Conservation (phyloP, 1,284 basidiomycete genomes). For the Lignosus rhinocerotis region DNA sequence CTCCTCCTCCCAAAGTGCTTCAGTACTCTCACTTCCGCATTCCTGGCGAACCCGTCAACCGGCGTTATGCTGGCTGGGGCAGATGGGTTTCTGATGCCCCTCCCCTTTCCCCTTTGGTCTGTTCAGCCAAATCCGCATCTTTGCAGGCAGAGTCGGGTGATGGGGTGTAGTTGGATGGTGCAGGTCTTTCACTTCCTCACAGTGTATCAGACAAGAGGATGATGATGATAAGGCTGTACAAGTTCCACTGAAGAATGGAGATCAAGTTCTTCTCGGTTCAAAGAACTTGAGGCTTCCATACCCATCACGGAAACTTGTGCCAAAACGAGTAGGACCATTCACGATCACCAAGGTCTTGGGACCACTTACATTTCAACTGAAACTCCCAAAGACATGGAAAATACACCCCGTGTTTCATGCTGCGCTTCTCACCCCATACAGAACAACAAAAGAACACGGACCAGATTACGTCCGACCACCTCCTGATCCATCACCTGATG, state of each 20-base stretch:
- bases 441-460: slow-evolving; percentile 1
- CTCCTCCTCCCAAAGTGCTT: too few species aligned
- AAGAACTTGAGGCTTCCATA: slow-evolving; percentile 4
- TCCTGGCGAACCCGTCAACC: too few species aligned
- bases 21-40: too few species aligned
- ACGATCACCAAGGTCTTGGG: not conserved
- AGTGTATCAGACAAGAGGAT: too few species aligned
- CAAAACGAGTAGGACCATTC: slow-evolving; percentile 5
- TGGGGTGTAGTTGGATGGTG: too few species aligned
- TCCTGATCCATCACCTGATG: not conserved
- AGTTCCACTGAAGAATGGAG: not conserved
- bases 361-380: not conserved
- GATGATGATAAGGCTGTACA: too few species aligned
- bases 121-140: too few species aligned
- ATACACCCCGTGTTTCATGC: slow-evolving; percentile 14
- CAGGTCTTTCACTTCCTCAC: too few species aligned
- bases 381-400: slow-evolving; percentile 10
- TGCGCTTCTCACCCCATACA: not conserved
- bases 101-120: too few species aligned
- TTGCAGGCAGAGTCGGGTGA: too few species aligned
- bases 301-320: not conserved
- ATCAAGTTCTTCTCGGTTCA: slow-evolving; percentile 4
- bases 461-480: not conserved
- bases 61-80: too few species aligned
- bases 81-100: too few species aligned